Base-by-base conservation (phyloP, 257 asterid species). In the Plantago elongata region DNA sequence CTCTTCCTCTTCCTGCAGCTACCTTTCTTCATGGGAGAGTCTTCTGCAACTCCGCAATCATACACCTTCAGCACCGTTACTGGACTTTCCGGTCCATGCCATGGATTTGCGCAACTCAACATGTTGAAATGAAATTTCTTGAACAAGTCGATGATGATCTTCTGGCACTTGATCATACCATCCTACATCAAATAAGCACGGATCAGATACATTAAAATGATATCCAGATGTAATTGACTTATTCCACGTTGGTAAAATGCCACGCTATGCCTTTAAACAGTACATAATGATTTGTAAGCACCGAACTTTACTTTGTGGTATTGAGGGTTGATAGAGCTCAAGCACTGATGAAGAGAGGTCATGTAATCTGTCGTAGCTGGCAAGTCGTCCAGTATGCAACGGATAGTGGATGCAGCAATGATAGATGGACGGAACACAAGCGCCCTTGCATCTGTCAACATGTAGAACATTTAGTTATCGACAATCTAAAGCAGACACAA, bases 61-160 rank as follows among this genome's bases (percentile, higher is more conserved):
- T 44, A 17, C 45, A 54, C 68, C 57, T 74, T 65, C 71, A 87
- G 60, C 13, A 90, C 95, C 0, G 86, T 87, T 18, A 81, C 84
- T 11, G 97, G 97, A 63, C 96, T 87, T 46, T 84, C 54, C 63
- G 89, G 82, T 42, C 65, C 69, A 22, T 18, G 30, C 62, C 60
- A 57, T 22, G 7, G 62, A 47, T 59, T 57, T 43, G 64, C 57
- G 40, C 67, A 48, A 18, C 18, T 57, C 6, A 50, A 15, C n/a
- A 45, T 60, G 50, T 61, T 43, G 9, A 0, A 17, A 61, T 22
- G 54, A 11, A 77, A 69, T 42, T 49, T 52, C 51, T 9, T 66
- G 56, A 68, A 1, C 52, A 71, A 70, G 54, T 68, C 63, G 50
- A 18, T 56, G 63, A 83, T 73, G 60, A 64, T 68, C 56, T 27